Percentiles rank a stretch among this genome's conserved stretches.
Evolutionary conservation across 2,329 filamentous ascomycete species (phyloP).

Genomic region (Cercospora citrullina): DNA sequence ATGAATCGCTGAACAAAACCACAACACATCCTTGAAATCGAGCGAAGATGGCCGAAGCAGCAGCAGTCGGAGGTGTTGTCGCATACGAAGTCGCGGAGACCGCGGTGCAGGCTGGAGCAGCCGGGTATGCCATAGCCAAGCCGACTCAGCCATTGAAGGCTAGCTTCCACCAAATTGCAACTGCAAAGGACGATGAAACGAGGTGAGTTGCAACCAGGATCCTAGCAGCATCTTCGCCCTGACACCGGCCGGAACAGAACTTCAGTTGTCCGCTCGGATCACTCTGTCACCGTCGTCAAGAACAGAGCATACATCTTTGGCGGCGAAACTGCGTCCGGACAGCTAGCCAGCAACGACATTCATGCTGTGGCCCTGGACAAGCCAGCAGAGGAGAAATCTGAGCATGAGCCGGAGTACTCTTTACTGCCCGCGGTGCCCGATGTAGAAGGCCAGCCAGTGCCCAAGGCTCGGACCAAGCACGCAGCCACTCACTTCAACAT

Average conservation of each 20-base stretch:
- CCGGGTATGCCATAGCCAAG: constrained; percentile 37
- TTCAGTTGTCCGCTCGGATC: constrained; percentile 38
- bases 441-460: constrained; percentile 37
- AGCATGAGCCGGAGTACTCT: constrained; percentile 44
- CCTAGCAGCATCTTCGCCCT: not conserved
- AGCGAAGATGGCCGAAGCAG: constrained; percentile 22
- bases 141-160: constrained; percentile 47
- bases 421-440: constrained; percentile 45
- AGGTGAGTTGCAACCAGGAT: constrained; percentile 18
- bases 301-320: constrained; percentile 51
- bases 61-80: constrained; percentile 19
- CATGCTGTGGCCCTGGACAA: constrained; percentile 41
- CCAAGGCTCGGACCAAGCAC: constrained; percentile 41
- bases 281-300: constrained; percentile 43
- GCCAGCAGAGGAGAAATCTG: constrained; percentile 35
- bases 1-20: not conserved
- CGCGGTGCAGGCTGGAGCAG: constrained; percentile 16
- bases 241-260: constrained; percentile 24
- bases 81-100: constrained; percentile 24
- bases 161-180: constrained; percentile 45
- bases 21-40: not conserved
- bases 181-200: constrained; percentile 40
- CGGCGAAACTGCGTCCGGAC: constrained; percentile 41
- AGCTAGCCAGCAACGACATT: constrained; percentile 46
- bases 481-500: constrained; percentile 44